Percentiles rank a stretch among this genome's conserved stretches.
phyloP scores from a whole-genome alignment of 345 rosid species.

The Laguncularia racemosa region DNA sequence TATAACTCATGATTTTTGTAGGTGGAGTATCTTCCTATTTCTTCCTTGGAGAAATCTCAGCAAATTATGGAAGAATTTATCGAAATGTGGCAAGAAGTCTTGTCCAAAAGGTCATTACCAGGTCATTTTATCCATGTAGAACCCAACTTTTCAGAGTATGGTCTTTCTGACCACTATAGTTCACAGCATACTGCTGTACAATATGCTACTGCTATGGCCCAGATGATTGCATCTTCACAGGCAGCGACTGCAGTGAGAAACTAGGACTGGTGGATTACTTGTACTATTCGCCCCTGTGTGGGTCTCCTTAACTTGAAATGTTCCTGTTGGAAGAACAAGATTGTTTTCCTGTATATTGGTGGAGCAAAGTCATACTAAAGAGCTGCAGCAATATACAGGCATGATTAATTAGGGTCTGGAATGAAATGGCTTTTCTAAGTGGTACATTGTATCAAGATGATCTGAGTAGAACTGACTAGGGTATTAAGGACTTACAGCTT shows the following conservation, averaged over 20 bases:
- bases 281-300: too few relatives aligned
- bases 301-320: too few relatives aligned
- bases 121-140: constrained; percentile 67
- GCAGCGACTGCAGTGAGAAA: constrained; percentile 46
- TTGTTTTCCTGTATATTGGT: too few relatives aligned
- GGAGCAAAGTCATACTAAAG: too few relatives aligned
- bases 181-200: constrained; percentile 85
- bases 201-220: constrained; percentile 73
- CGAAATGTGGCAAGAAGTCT: constrained; percentile 72
- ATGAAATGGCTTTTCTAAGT: too few relatives aligned
- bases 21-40: constrained; percentile 89
- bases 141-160: constrained; percentile 63
- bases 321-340: too few relatives aligned
- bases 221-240: constrained; percentile 70
- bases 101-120: constrained; percentile 64
- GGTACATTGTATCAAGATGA: too few relatives aligned
- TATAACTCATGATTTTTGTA: constrained; percentile 22
- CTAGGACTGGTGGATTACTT: constrained; percentile 7
- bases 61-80: constrained; percentile 73
- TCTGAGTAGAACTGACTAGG: too few relatives aligned
- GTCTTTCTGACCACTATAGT: constrained; percentile 58
- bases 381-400: too few relatives aligned
- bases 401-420: too few relatives aligned
- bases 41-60: constrained; percentile 65
- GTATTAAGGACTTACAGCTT: too few relatives aligned